Evolutionary conservation across 179 eudicot genomes (phyloP).

Genomic region (Camellia oleifera): DNA sequence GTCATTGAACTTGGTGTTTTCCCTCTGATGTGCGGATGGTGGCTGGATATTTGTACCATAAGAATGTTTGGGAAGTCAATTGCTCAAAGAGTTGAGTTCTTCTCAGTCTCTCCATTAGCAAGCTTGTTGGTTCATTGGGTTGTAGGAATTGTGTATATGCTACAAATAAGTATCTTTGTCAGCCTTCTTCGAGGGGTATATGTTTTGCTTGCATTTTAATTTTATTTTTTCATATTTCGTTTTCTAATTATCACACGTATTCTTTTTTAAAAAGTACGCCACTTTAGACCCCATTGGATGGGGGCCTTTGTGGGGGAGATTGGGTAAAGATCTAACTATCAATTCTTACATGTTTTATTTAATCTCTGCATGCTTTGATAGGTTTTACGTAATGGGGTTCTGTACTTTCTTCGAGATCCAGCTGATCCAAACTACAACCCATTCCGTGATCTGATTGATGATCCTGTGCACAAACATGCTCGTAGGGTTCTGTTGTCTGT

Average conservation of each 20-base stretch:
- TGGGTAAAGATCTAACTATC: background rate
- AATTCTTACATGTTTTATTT: background rate
- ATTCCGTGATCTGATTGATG: conserved; percentile 95
- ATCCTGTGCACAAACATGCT: conserved; percentile 98
- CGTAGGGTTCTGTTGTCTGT: conserved; percentile 93
- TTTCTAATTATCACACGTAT: background rate
- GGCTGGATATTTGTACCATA: conserved; percentile 97
- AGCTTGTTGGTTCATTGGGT: conserved; percentile 96
- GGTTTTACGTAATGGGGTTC: conserved; percentile 94
- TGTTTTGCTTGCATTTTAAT: conserved; percentile 11
- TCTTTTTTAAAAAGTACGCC: too few species aligned
- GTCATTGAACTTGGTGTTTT: conserved; percentile 98
- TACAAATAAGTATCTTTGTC: conserved; percentile 93
- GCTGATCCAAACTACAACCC: conserved; percentile 99
- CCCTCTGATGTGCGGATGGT: conserved; percentile 99
- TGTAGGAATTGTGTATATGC: conserved; percentile 94
- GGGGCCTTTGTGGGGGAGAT: too few species aligned
- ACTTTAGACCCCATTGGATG: too few species aligned
- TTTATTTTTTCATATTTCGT: background rate
- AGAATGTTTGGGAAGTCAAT: conserved; percentile 92
- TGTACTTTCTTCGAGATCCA: conserved; percentile 95
- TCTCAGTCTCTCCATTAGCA: conserved; percentile 78
- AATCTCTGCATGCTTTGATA: conserved; percentile 17
- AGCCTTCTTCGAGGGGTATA: conserved; percentile 99
- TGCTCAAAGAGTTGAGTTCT: conserved; percentile 85